Percentiles rank a stretch among this genome's conserved stretches.
Conservation (phyloP, 148 eudicot species). For the Limonium bicolor region DNA sequence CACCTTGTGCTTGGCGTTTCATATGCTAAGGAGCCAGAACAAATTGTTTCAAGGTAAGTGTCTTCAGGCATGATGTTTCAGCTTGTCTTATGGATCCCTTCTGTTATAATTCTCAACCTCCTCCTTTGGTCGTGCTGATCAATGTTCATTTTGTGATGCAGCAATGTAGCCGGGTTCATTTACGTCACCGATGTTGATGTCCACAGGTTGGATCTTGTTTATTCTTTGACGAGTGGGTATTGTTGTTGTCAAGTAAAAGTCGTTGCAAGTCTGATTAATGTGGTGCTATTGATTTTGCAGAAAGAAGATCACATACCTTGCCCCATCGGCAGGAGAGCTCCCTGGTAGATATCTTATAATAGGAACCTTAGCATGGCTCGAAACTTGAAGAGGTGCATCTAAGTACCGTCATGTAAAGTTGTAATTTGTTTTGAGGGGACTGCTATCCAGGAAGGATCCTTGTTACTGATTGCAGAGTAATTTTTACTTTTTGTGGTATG, state of each 20-base stretch:
- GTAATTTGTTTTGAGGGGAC: too few relatives aligned
- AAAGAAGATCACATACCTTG: constrained; percentile 67
- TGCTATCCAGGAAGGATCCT: too few relatives aligned
- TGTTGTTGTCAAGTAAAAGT: neutral
- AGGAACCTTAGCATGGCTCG: constrained; percentile 70
- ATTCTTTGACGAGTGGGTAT: neutral
- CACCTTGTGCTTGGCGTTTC: constrained; percentile 86
- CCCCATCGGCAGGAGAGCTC: constrained; percentile 80
- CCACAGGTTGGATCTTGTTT: constrained; percentile 31
- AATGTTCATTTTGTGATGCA: constrained; percentile 16
- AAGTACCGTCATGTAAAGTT: too few relatives aligned
- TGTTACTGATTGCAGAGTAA: too few relatives aligned
- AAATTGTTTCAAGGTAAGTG: constrained; percentile 65
- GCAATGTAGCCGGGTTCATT: constrained; percentile 93
- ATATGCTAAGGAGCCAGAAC: constrained; percentile 78
- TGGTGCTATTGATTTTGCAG: constrained; percentile 17
- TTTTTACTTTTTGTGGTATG: too few relatives aligned
- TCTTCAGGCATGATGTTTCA: neutral
- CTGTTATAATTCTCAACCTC: neutral
- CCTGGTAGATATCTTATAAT: constrained; percentile 57
- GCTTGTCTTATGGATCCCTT: neutral
- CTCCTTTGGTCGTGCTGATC: neutral
- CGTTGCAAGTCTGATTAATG: neutral
- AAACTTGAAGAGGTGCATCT: constrained; percentile 25
- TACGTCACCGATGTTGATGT: constrained; percentile 68